Evolutionary conservation across 2,329 filamentous ascomycete species (phyloP), one percentile per base, ranked within the genome.

Genomic region (Venturia effusa): DNA sequence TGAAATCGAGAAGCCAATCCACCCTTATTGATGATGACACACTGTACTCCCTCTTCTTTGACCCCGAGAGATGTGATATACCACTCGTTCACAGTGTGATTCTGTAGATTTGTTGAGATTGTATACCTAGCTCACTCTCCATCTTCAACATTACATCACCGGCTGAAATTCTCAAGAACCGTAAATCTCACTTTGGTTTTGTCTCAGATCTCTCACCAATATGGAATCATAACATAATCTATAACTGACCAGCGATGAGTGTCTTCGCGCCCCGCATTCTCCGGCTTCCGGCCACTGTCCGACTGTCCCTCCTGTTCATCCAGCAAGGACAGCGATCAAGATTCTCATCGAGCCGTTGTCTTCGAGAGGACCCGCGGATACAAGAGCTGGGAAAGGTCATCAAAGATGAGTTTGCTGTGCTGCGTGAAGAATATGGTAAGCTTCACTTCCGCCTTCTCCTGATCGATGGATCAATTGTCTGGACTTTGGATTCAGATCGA

Each of bases 381-480:
- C 34, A 63, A 63, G 64, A 65, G 32, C 41, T 65, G 13, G 64
- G 64, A 27, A 62, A 45, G 45, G 72, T 79, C 0, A 84, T 87
- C 67, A 75, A 80, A 67, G 83, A 88, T 72, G 82, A 88, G 68
- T 88, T 83, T 72, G 84, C 85, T 6, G 75, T 77, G 7, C 76
- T 88, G 61, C 78, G 81, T 59, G 77, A 82, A 17, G 74, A 79
- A 64, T 89, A 89, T 71, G 74, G 83, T 83, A 71, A 30, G 69
- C 27, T 8, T 4, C n/a, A 41, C 40, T 22, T 19, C 27, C 59
- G 5, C 8, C n/a, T 40, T 60, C n/a, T 19, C 15, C n/a, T 40
- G 37, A 27, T 34, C 40, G 1, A 30, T 43, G 8, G 10, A 59
- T 40, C 10, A 34, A 34, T 32, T 13, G 15, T 30, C n/a, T 5